Evolutionary conservation across 2,329 filamentous ascomycete genomes (phyloP).

Genomic region (Botrytis byssoidea): DNA sequence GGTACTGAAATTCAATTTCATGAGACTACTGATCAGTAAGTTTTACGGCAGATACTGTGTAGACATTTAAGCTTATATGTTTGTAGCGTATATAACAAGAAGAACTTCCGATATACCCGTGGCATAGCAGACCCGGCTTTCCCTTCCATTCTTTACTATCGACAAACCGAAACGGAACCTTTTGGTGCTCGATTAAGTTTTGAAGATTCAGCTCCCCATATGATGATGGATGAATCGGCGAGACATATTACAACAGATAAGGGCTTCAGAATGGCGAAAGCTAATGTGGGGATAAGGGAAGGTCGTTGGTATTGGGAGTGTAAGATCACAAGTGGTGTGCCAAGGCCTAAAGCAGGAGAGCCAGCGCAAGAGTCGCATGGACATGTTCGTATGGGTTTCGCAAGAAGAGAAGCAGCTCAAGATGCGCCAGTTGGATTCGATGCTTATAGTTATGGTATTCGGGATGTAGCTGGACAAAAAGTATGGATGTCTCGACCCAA

Average conservation of each 20-base stretch:
- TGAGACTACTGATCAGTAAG: slow-evolving; percentile 65
- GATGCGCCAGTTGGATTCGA: slow-evolving; percentile 85
- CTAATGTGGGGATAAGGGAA: slow-evolving; percentile 86
- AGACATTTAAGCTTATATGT: slow-evolving; percentile 22
- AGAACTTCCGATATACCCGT: slow-evolving; percentile 82
- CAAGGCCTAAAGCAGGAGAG: slow-evolving; percentile 39
- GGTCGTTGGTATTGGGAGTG: slow-evolving; percentile 95
- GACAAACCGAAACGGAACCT: slow-evolving; percentile 81
- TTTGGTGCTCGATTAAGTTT: slow-evolving; percentile 85
- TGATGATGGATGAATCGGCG: slow-evolving; percentile 76
- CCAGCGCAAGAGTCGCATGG: slow-evolving; percentile 39
- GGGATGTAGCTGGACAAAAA: slow-evolving; percentile 86
- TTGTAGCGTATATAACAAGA: slow-evolving; percentile 61
- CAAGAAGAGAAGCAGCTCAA: slow-evolving; percentile 73
- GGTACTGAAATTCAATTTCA: slow-evolving; percentile 57
- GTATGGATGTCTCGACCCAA: slow-evolving; percentile 93
- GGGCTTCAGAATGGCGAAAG: slow-evolving; percentile 86
- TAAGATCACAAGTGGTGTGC: slow-evolving; percentile 77
- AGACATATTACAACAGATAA: slow-evolving; percentile 84
- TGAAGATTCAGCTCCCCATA: slow-evolving; percentile 83
- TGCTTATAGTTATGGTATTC: slow-evolving; percentile 89
- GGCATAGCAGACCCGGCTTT: slow-evolving; percentile 89
- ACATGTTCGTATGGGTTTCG: slow-evolving; percentile 84
- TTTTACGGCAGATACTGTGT: slow-evolving; percentile 22
- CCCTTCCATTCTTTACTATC: slow-evolving; percentile 82